Evolutionary conservation across 2,329 filamentous ascomycete species (phyloP).

Genomic region (Botryotinia calthae): DNA sequence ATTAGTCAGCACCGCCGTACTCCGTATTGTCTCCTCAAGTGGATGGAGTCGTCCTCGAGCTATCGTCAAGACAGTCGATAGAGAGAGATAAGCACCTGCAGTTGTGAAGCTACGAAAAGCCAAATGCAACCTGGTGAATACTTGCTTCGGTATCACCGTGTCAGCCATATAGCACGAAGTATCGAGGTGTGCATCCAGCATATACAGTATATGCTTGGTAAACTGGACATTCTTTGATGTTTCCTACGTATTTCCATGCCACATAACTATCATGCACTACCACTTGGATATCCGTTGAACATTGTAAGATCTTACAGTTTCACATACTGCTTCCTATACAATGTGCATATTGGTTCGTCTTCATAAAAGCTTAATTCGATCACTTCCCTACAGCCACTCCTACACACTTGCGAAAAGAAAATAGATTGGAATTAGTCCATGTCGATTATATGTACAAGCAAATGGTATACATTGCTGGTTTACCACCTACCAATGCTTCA

Average conservation of each 20-base stretch:
- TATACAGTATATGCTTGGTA: too few relatives aligned
- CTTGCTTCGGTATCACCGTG: not conserved
- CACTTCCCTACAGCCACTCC: not conserved
- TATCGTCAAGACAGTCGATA: not conserved
- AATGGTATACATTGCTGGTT: not conserved
- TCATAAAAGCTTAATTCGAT: not conserved
- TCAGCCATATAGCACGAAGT: not conserved
- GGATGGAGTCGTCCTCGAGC: not conserved
- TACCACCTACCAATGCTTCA: not conserved
- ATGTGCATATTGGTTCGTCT: not conserved
- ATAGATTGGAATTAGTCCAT: not conserved
- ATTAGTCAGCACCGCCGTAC: slow-evolving; percentile 2
- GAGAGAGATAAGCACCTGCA: not conserved
- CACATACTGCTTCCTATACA: not conserved
- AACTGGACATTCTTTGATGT: not conserved
- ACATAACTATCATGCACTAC: not conserved
- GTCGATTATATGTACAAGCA: not conserved
- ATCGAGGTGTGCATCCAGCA: not conserved
- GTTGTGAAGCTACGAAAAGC: not conserved
- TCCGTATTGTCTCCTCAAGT: not conserved
- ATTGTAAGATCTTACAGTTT: not conserved
- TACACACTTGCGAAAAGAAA: not conserved
- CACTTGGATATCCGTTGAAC: not conserved
- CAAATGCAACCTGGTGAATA: not conserved
- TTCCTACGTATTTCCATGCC: not conserved